Evolutionary conservation across 2,329 filamentous ascomycete genomes (phyloP).

Genomic region (Mycosphaerelloides madeirae): DNA sequence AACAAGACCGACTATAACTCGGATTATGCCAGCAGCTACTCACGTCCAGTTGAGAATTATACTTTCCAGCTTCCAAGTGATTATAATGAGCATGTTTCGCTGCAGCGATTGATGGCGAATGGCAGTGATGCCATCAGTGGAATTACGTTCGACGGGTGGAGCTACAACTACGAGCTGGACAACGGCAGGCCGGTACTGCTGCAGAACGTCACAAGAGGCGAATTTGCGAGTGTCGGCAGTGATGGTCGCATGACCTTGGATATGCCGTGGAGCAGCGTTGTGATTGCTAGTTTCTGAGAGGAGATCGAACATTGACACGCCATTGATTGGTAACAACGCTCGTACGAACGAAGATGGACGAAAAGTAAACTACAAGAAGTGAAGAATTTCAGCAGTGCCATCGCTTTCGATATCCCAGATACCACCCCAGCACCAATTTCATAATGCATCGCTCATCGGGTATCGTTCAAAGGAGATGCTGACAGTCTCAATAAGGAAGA

Average conservation of each 20-base stretch:
- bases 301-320: background rate
- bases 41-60: constrained; percentile 39
- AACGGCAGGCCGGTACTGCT: constrained; percentile 51
- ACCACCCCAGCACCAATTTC: too few species aligned
- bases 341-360: too few species aligned
- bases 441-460: too few species aligned
- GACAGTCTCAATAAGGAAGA: too few species aligned
- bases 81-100: constrained; percentile 23
- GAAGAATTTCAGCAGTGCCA: too few species aligned
- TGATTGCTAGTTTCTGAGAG: constrained; percentile 18
- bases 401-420: too few species aligned
- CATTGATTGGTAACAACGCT: too few species aligned
- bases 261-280: constrained; percentile 29
- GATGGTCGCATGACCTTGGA: constrained; percentile 33
- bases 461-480: too few species aligned
- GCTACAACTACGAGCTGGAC: constrained; percentile 58
- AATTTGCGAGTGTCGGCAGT: constrained; percentile 35
- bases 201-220: constrained; percentile 52
- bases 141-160: constrained; percentile 58
- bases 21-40: constrained; percentile 42
- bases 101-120: constrained; percentile 55
- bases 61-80: constrained; percentile 38
- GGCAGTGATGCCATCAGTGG: constrained; percentile 61
- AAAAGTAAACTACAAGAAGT: too few species aligned
- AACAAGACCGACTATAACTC: constrained; percentile 40